phyloP scores from a whole-genome alignment of 2,329 filamentous ascomycete genomes.

The Diaporthe ilicicola region DNA sequence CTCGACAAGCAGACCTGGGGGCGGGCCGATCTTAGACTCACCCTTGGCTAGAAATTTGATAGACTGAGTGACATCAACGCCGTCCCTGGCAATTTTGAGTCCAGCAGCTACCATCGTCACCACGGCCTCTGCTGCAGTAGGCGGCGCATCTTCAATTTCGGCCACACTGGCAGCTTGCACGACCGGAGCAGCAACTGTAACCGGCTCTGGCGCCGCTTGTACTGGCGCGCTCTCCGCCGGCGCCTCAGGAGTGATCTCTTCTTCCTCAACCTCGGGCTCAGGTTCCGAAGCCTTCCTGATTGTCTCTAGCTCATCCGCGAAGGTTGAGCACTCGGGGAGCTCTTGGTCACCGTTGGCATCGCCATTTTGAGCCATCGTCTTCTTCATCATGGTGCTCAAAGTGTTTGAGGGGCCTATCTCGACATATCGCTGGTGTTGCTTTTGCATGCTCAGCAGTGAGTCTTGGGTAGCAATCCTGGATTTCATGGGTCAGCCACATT shows the following conservation, averaged over 20 bases:
- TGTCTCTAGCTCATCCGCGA: not conserved
- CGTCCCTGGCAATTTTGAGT: not conserved
- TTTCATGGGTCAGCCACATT: not conserved
- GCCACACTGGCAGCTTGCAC: not conserved
- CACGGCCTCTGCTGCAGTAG: not conserved
- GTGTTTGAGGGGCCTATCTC: not conserved
- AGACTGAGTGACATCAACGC: not conserved
- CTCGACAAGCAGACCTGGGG: too few relatives aligned
- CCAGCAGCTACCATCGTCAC: not conserved
- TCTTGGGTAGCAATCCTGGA: not conserved
- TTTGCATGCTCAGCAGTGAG: not conserved
- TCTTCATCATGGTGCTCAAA: constrained; percentile 3
- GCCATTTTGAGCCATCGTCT: not conserved
- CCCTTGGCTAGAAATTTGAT: not conserved
- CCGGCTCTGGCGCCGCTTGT: not conserved
- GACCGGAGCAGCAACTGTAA: not conserved
- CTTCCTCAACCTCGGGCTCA: not conserved
- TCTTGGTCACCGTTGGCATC: not conserved
- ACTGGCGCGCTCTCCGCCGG: not conserved
- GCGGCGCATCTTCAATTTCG: not conserved
- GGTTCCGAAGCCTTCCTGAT: not conserved
- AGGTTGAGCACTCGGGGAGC: not conserved
- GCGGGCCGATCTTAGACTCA: too few relatives aligned
- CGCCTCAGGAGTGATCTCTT: not conserved
- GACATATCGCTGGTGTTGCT: not conserved